Conservation (phyloP, 768 basidiomycete species). For the Thelephora aurantiotincta region DNA sequence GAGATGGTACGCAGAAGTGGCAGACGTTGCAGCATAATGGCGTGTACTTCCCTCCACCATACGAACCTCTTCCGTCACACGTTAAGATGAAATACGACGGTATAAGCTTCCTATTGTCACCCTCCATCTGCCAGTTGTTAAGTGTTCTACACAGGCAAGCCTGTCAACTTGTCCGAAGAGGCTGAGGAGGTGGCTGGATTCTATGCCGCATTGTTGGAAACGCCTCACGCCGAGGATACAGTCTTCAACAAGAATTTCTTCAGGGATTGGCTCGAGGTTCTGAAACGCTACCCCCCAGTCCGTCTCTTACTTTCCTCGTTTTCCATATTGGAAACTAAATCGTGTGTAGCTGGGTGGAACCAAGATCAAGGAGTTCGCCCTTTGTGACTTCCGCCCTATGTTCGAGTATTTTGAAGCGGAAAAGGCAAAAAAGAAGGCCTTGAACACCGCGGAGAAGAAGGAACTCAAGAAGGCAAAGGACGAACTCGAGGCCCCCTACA, state of each 20-base stretch:
- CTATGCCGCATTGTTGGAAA: slow-evolving; percentile 85
- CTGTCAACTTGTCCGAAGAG: slow-evolving; percentile 65
- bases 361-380: slow-evolving; percentile 59
- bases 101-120: slow-evolving; percentile 20
- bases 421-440: slow-evolving; percentile 83
- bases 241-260: slow-evolving; percentile 95
- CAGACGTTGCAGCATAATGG: slow-evolving; percentile 89
- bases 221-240: slow-evolving; percentile 79
- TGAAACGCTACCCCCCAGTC: slow-evolving; percentile 78
- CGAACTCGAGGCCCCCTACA: slow-evolving; percentile 71
- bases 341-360: slow-evolving; percentile 45
- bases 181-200: slow-evolving; percentile 97
- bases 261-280: slow-evolving; percentile 66
- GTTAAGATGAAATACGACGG: slow-evolving; percentile 96
- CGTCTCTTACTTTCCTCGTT: slow-evolving; percentile 18
- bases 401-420: slow-evolving; percentile 85
- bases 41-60: slow-evolving; percentile 92
- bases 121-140: slow-evolving; percentile 3
- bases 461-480: slow-evolving; percentile 78
- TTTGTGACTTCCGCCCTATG: slow-evolving; percentile 93
- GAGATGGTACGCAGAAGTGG: slow-evolving; percentile 81
- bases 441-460: slow-evolving; percentile 84
- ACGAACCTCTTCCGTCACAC: slow-evolving; percentile 65
- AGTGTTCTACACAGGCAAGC: slow-evolving; percentile 39
- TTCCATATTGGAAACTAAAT: neutral